Evolutionary conservation across 2,329 filamentous ascomycete species (phyloP).

Genomic region (Aspergillus calidoustus): DNA sequence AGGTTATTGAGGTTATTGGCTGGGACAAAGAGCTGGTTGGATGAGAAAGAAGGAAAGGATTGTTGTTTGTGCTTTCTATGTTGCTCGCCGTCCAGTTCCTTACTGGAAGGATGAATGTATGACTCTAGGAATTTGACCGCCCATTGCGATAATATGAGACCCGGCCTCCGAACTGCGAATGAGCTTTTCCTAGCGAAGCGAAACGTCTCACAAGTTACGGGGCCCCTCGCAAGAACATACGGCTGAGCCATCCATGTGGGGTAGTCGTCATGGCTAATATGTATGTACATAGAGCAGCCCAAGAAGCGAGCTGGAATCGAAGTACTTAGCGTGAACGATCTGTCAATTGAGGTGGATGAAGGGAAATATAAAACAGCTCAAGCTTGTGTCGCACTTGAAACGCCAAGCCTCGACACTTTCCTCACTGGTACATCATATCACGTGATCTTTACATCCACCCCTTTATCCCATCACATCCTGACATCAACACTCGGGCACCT

Average conservation of each 20-base stretch:
- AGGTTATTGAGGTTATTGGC: not conserved
- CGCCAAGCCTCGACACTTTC: conserved; percentile 9
- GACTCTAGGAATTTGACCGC: not conserved
- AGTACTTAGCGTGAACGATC: not conserved
- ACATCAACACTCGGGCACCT: conserved; percentile 1
- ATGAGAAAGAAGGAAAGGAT: not conserved
- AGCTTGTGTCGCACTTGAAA: not conserved
- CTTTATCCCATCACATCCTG: conserved; percentile 1
- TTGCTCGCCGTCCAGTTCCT: not conserved
- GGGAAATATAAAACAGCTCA: not conserved
- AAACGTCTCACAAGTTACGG: not conserved
- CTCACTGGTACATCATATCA: not conserved
- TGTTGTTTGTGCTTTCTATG: not conserved
- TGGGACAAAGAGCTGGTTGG: not conserved
- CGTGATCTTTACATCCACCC: conserved; percentile 10
- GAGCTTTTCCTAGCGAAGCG: not conserved
- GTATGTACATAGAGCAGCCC: not conserved
- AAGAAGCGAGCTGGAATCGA: not conserved
- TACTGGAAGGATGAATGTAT: not conserved
- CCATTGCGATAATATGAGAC: not conserved
- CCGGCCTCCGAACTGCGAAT: conserved; percentile 1
- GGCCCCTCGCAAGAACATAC: not conserved
- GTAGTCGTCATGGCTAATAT: not conserved
- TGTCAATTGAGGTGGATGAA: not conserved
- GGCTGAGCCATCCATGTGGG: not conserved